Conservation (phyloP, 1,284 basidiomycete species). For the Stereum hirsutum region DNA sequence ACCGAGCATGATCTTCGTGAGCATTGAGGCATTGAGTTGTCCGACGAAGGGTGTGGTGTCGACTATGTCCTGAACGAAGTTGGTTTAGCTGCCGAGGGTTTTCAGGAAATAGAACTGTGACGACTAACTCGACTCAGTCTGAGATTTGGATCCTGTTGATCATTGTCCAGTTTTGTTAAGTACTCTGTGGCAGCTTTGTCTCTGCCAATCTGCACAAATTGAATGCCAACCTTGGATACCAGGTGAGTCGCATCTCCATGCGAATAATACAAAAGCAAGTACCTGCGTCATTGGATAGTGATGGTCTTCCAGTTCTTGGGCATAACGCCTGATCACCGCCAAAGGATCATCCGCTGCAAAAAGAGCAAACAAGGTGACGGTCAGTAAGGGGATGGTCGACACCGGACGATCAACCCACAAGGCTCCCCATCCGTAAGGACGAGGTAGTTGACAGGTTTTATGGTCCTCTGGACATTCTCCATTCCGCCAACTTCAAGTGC, state of each 20-base stretch:
- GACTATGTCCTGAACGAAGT: slow-evolving; percentile 56
- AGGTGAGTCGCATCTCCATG: neutral
- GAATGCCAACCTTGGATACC: slow-evolving; percentile 36
- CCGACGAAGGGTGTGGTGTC: slow-evolving; percentile 47
- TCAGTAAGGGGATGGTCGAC: no score
- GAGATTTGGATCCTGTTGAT: slow-evolving; percentile 10
- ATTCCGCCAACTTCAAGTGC: no score
- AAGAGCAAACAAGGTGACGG: no score
- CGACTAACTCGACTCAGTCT: slow-evolving; percentile 5
- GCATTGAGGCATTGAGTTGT: slow-evolving; percentile 29
- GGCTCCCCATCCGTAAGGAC: slow-evolving; percentile 57
- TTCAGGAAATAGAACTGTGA: no score
- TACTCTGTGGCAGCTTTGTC: slow-evolving; percentile 32
- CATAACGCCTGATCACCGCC: no score
- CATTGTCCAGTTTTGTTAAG: slow-evolving; percentile 28
- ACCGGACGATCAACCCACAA: no score
- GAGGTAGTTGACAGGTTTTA: slow-evolving; percentile 52
- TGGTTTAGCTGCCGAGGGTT: no score
- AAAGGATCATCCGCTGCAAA: no score
- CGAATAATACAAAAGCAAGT: no score
- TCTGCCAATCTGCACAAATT: slow-evolving; percentile 54
- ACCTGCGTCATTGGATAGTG: no score
- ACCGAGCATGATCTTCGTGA: slow-evolving; percentile 47
- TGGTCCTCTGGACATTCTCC: no score
- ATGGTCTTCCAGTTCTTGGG: no score